These are phyloP conservation scores for Fraxinus platypoda DNA, from an alignment of 305 asterid genomes.

Conservation along the genomic window DNA sequence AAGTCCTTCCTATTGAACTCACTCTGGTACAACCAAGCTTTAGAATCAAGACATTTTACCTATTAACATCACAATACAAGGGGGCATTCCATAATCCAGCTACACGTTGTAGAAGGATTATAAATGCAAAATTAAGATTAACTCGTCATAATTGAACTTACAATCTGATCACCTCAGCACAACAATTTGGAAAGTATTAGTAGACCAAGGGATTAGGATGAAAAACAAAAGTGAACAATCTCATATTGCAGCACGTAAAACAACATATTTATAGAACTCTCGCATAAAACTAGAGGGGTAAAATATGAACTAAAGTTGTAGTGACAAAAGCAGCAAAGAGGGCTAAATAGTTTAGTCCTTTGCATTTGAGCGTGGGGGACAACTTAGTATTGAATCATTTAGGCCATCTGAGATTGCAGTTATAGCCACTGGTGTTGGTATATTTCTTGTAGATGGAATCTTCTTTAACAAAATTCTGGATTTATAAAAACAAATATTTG, in stretches of 20 bases:
- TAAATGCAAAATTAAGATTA: neutral
- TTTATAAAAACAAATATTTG: neutral
- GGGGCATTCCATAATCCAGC: constrained; percentile 8
- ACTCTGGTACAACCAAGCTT: neutral
- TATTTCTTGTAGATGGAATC: neutral
- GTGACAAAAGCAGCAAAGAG: neutral
- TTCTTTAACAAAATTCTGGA: neutral
- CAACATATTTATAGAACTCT: neutral
- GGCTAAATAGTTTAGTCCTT: neutral
- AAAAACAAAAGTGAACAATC: neutral
- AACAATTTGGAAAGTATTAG: constrained; percentile 3
- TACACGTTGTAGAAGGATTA: constrained; percentile 13
- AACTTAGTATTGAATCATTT: neutral
- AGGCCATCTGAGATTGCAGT: neutral
- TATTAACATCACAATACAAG: neutral
- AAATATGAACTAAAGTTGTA: neutral
- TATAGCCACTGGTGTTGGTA: neutral
- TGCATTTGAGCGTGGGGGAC: neutral
- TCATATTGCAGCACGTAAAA: neutral
- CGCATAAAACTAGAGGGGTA: neutral
- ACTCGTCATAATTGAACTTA: neutral
- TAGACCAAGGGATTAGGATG: neutral
- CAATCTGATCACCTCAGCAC: constrained; percentile 5
- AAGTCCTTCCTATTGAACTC: neutral
- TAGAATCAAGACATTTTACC: neutral